phyloP scores from a whole-genome alignment of 2,329 filamentous ascomycete species.

The Pseudocercospora crystallina region DNA sequence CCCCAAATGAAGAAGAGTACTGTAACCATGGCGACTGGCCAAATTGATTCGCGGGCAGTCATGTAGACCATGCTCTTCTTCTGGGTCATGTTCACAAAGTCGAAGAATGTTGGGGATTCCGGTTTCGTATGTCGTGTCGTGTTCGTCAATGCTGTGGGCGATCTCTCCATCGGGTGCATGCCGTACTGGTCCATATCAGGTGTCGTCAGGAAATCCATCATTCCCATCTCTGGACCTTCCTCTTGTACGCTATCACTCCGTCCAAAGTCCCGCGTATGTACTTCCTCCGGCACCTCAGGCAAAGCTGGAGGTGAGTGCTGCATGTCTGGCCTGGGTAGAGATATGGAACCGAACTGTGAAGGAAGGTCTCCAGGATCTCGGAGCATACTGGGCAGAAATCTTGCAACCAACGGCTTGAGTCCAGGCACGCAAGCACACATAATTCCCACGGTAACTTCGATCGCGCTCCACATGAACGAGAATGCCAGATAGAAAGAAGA shows the following conservation, averaged over 20 bases:
- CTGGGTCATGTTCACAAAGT: constrained; percentile 69
- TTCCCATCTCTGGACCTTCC: constrained; percentile 35
- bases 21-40: constrained; percentile 72
- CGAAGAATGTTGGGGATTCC: constrained; percentile 61
- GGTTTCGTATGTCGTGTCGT: constrained; percentile 38
- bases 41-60: constrained; percentile 63
- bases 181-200: constrained; percentile 40
- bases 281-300: constrained; percentile 19
- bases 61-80: constrained; percentile 71
- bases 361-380: constrained; percentile 46
- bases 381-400: constrained; percentile 58
- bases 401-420: constrained; percentile 77
- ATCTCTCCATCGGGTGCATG: constrained; percentile 34
- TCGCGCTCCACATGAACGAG: constrained; percentile 83
- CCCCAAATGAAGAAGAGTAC: constrained; percentile 88
- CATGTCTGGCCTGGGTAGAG: constrained; percentile 12
- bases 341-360: constrained; percentile 32
- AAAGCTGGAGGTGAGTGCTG: constrained; percentile 12
- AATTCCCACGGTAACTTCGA: constrained; percentile 89
- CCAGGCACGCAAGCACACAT: constrained; percentile 91
- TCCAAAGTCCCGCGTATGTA: constrained; percentile 29
- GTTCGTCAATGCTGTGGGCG: constrained; percentile 41
- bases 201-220: constrained; percentile 56
- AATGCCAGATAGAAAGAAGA: constrained; percentile 73
- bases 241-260: constrained; percentile 15